Percentiles rank a stretch among this genome's conserved stretches.
phyloP scores from a whole-genome alignment of 2,329 filamentous ascomycete genomes.

The Periconia sp. region DNA sequence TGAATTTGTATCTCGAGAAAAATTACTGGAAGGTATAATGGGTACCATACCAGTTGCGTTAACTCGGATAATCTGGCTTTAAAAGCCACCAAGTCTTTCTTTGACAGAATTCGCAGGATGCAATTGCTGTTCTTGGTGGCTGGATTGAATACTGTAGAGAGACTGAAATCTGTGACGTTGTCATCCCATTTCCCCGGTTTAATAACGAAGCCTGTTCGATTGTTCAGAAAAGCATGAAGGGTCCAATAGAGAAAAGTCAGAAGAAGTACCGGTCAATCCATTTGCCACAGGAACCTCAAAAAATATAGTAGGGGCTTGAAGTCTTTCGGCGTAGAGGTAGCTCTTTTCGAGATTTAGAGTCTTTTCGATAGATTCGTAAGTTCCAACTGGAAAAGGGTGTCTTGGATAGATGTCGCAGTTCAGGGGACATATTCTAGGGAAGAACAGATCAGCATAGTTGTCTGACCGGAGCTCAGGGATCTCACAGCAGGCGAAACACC shows the following conservation, averaged over 20 bases:
- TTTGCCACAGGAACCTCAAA: slow-evolving; percentile 4
- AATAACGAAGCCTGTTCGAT: slow-evolving; percentile 2
- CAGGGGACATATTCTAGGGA: too few relatives aligned
- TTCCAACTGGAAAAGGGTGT: too few relatives aligned
- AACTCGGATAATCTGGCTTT: background rate
- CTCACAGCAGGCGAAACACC: background rate
- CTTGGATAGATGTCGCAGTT: too few relatives aligned
- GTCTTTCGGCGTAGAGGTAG: background rate
- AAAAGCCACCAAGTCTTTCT: slow-evolving; percentile 2
- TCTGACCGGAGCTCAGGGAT: background rate
- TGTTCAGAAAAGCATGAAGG: background rate
- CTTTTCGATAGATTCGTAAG: too few relatives aligned
- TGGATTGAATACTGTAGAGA: slow-evolving; percentile 4
- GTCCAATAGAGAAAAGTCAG: background rate
- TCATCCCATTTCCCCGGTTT: slow-evolving; percentile 6
- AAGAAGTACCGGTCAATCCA: background rate
- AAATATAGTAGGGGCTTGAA: slow-evolving; percentile 3
- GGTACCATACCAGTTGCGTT: background rate
- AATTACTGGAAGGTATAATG: background rate
- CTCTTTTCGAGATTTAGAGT: too few relatives aligned
- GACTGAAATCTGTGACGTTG: slow-evolving; percentile 5
- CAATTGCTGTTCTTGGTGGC: slow-evolving; percentile 3
- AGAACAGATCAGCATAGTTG: too few relatives aligned
- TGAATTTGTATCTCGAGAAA: background rate
- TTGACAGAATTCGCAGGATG: slow-evolving; percentile 5